Evolutionary conservation across 148 eudicot species (phyloP).

Genomic region (Amaranthus cruentus): DNA sequence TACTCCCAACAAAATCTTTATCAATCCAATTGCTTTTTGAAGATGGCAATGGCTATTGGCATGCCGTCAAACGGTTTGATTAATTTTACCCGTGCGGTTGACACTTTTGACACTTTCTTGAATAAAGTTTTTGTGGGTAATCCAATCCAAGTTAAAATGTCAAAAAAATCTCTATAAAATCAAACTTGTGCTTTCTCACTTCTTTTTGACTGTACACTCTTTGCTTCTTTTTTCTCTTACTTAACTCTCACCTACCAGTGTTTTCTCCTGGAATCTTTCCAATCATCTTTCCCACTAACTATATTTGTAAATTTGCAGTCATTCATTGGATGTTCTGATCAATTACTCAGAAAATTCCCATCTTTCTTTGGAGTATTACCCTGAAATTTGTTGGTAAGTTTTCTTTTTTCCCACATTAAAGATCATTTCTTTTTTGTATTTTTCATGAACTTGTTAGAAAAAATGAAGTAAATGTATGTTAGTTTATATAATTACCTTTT

Average conservation of each 20-base stretch:
- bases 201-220: conserved; percentile 22
- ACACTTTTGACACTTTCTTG: neutral
- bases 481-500: too few relatives aligned
- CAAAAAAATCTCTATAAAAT: conserved; percentile 15
- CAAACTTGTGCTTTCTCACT: conserved; percentile 15
- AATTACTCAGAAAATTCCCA: neutral
- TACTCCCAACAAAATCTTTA: too few relatives aligned
- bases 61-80: too few relatives aligned
- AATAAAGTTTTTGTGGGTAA: neutral
- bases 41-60: too few relatives aligned
- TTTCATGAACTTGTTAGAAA: neutral
- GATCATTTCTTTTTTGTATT: neutral
- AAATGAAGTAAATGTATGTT: too few relatives aligned
- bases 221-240: neutral
- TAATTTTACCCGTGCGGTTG: too few relatives aligned
- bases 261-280: neutral
- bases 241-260: neutral
- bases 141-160: neutral
- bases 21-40: too few relatives aligned
- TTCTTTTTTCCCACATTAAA: neutral
- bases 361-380: neutral
- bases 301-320: neutral
- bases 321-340: neutral
- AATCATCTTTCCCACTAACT: neutral
- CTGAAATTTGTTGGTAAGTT: conserved; percentile 20